A percentile compares a stretch with the other conserved stretches of the same genome.
Evolutionary conservation across 2,329 filamentous ascomycete genomes (phyloP).

Genomic region (Magnaporthiopsis incrustans): DNA sequence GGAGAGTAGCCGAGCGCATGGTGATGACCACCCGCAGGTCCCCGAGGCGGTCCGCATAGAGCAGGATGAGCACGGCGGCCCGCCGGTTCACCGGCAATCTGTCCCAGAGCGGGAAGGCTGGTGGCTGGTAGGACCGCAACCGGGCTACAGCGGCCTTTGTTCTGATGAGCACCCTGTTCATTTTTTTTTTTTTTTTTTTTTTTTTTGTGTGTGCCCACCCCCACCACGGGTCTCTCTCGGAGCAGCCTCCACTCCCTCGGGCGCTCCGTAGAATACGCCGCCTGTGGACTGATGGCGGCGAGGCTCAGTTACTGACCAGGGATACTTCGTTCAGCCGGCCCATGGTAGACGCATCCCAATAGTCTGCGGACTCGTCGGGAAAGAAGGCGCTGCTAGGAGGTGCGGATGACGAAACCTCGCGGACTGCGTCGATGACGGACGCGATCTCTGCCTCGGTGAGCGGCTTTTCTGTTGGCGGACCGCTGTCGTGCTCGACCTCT

Average conservation of each 20-base stretch:
- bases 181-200: conserved; percentile 10
- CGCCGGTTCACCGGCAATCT: conserved; percentile 55
- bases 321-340: conserved; percentile 46
- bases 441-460: conserved; percentile 5
- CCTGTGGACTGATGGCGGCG: not conserved
- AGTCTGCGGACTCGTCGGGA: conserved; percentile 33
- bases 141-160: conserved; percentile 50
- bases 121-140: conserved; percentile 52
- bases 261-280: too few relatives aligned
- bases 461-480: not conserved
- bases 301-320: conserved; percentile 34
- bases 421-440: conserved; percentile 6
- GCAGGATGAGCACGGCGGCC: conserved; percentile 78
- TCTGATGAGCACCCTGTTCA: conserved; percentile 21
- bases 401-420: conserved; percentile 7
- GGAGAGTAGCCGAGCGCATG: conserved; percentile 55
- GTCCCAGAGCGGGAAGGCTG: conserved; percentile 55
- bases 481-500: not conserved
- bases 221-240: not conserved
- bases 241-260: not conserved
- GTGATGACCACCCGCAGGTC: conserved; percentile 67
- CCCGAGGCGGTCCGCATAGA: conserved; percentile 77
- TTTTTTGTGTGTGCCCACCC: not conserved
- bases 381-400: not conserved
- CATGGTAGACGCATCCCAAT: conserved; percentile 52